phyloP scores from a whole-genome alignment of 1,284 basidiomycete species.

The Apiotrichum veenhuisii region DNA sequence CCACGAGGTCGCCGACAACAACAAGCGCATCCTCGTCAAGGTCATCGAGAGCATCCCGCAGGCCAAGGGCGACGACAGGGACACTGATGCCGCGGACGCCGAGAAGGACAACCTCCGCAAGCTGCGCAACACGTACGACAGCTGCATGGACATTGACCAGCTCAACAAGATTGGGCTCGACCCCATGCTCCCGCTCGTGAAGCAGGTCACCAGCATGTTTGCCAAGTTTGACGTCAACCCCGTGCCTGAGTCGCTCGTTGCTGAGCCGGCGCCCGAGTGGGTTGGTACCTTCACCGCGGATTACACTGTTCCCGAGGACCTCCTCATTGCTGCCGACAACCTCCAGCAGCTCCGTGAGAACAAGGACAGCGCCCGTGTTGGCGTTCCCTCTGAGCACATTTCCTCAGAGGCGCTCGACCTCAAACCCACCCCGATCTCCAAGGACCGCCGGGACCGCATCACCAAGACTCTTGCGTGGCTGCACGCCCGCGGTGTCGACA shows the following conservation, averaged over 20 bases:
- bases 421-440: background rate
- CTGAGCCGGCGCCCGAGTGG: conserved; percentile 27
- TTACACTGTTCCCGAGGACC: conserved; percentile 33
- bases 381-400: background rate
- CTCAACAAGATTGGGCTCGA: conserved; percentile 51
- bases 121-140: conserved; percentile 72
- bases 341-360: conserved; percentile 11
- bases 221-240: conserved; percentile 42
- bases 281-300: conserved; percentile 29
- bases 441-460: conserved; percentile 34
- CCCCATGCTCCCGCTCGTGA: conserved; percentile 51
- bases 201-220: conserved; percentile 44
- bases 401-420: background rate
- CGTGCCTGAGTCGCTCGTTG: conserved; percentile 8
- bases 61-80: conserved; percentile 6
- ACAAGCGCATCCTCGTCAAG: conserved; percentile 50
- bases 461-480: conserved; percentile 81
- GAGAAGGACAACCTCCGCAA: conserved; percentile 72
- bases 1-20: conserved; percentile 49
- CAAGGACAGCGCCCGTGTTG: background rate
- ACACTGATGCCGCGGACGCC: conserved; percentile 14
- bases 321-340: conserved; percentile 23
- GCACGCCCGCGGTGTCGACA: conserved; percentile 77
- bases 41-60: conserved; percentile 46
- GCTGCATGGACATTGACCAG: conserved; percentile 70